Percentiles rank a stretch among this genome's conserved stretches.
These are phyloP conservation scores for Xylariales sp. DNA, from an alignment of 2,329 filamentous ascomycete species.

Conservation along the genomic window DNA sequence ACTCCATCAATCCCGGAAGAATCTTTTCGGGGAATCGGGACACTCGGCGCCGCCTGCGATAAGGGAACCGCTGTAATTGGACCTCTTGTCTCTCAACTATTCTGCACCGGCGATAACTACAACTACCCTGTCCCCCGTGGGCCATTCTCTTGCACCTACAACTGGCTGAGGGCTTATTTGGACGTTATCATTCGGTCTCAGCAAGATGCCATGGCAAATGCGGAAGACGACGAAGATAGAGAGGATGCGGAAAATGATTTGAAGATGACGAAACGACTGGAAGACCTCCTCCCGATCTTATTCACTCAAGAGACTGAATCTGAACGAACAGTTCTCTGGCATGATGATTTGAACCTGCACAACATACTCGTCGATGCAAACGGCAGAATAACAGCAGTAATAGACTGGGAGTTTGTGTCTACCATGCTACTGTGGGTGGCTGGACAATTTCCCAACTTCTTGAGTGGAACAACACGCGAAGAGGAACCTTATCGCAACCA, in stretches of 20 bases:
- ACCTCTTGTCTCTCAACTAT: conserved; percentile 26
- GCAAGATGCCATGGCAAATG: conserved; percentile 10
- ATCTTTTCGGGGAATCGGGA: background rate
- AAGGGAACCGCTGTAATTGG: too few species aligned
- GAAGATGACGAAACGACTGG: background rate
- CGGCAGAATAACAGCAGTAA: background rate
- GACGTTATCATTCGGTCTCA: conserved; percentile 25
- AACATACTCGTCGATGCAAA: background rate
- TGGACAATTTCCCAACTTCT: conserved; percentile 11
- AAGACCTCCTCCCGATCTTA: background rate
- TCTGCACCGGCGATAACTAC: conserved; percentile 27
- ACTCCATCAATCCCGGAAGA: background rate
- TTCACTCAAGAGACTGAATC: conserved; percentile 35
- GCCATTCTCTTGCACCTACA: conserved; percentile 30
- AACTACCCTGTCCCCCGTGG: conserved; percentile 28
- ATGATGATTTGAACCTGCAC: background rate
- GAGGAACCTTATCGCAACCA: conserved; percentile 23
- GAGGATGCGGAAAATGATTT: background rate
- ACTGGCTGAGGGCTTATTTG: conserved; percentile 30
- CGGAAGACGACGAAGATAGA: conserved; percentile 6
- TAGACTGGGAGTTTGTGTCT: conserved; percentile 25
- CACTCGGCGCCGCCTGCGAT: too few species aligned
- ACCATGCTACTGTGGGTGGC: conserved; percentile 33
- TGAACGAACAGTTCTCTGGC: conserved; percentile 12
- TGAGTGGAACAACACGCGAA: conserved; percentile 19